Evolutionary conservation across 2,329 filamentous ascomycete genomes (phyloP), one percentile per base, ranked within the genome.

Genomic region (Coniochaeta pulveracea): DNA sequence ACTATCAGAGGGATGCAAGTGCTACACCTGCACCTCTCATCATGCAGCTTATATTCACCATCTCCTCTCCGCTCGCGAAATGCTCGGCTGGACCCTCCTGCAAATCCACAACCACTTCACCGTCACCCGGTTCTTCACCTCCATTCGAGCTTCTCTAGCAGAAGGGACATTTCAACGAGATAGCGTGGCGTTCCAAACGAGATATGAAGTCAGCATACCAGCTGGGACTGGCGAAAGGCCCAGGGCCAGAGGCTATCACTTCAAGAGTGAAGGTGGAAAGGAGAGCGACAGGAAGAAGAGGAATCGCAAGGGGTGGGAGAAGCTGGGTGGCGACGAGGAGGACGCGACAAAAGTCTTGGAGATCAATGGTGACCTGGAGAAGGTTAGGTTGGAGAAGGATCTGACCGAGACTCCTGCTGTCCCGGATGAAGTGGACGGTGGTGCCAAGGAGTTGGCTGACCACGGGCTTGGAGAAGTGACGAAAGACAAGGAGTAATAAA

Each of bases 1-100:
- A 0, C 60, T 95, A 3, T 50, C 57, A 1, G 46, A 65, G 5
- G 66, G 56, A 11, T 98, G 91, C 54, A 46, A 58, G 33, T 98
- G 91, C 64, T 89, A 93, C 54, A 66, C 85, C 15, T 98, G 91
- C 63, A 73, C 65, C 2, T 72, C 71, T 12, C 89, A 96, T 54
- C 85, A 94, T 56, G 67, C 80, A 32, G 89, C 91, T 0, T 98
- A 84, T 55, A 50, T 98, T 22, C 80, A 86, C 43, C 91, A 98
- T 54, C 68, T 96, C 1, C 72, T 98, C 5, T 69, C 75, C 29
- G 86, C 91, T 1, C 93, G 88, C 50, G 91, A 98, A 57, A 96
- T 98, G 91, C 74, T 95, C 4, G 89, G 81, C 16, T 98, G 91
- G 91, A 83, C 80, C 0, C 66, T 98, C 6, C 66, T 98, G 6